Percentiles rank a stretch among this genome's conserved stretches.
phyloP scores from a whole-genome alignment of 257 asterid genomes.

The Fraxinus americana region DNA sequence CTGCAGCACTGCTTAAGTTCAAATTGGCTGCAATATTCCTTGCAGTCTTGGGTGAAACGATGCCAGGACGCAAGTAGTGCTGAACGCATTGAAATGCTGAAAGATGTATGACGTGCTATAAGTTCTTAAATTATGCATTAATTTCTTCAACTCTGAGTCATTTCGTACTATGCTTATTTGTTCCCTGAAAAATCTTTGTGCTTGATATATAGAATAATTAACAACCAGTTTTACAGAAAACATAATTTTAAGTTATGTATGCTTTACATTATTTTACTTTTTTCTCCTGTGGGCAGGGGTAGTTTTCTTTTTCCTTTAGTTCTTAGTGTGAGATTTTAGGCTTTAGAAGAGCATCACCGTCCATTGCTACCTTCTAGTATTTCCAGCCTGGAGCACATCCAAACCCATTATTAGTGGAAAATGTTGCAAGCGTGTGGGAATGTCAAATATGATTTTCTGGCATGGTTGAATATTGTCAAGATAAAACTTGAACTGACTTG shows the following conservation, averaged over 20 bases:
- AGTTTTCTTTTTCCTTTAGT: neutral
- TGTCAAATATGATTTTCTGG: neutral
- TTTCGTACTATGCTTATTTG: constrained; percentile 24
- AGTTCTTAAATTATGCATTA: constrained; percentile 3
- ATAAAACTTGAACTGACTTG: neutral
- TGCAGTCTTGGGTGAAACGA: constrained; percentile 70
- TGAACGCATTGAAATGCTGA: constrained; percentile 71
- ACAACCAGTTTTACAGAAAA: neutral
- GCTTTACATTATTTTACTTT: neutral
- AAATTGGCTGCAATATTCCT: constrained; percentile 63
- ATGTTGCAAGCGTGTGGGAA: neutral
- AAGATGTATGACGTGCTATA: constrained; percentile 63
- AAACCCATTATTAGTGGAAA: neutral
- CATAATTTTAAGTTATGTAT: neutral
- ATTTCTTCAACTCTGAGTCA: constrained; percentile 9
- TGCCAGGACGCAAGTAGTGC: constrained; percentile 81
- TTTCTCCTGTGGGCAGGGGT: neutral
- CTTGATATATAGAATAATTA: constrained; percentile 4
- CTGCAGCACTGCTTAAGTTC: constrained; percentile 55
- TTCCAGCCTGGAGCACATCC: neutral
- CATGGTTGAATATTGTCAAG: neutral
- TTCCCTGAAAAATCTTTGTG: constrained; percentile 20
- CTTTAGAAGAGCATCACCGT: neutral
- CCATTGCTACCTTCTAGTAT: neutral
- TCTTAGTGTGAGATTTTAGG: neutral